Base-by-base conservation (phyloP, 345 rosid genomes). In the Psidium guajava region DNA sequence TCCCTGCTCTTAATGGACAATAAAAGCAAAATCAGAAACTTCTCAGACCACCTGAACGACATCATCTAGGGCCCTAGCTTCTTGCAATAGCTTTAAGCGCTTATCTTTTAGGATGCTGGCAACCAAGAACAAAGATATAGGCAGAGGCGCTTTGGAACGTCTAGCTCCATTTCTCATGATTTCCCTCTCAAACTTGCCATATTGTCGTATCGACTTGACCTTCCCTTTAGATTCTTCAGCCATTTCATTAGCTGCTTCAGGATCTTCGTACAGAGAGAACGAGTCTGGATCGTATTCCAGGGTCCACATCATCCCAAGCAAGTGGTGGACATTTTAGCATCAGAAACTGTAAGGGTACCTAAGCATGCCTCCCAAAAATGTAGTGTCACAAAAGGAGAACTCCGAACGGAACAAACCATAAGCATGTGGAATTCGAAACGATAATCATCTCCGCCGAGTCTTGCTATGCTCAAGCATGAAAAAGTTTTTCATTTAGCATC, bases 391-490 rank as follows among this genome's bases (percentile, higher is more conserved):
- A 42, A 42, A 42, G 6, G 44, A 42, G 44, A 42, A 42, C 44
- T 42, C 44, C 44, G 42, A 42, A 42, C 44, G 44, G 36, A 36
- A 36, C 36, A 36, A 36, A 36, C 36, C 2, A 36, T 36, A 36
- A 36, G 36, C 36, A 36, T 36, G 2, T 36, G 36, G 36, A 36
- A 36, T 36, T 36, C 36, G 85, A 97, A 97, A 82, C 94, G 91
- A 88, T 96, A 97, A 91, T 95, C 98, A 80, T 99, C 99, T 88
- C 98, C 99, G 81, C 98, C 98, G 2, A 96, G 91, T 14, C 95
- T 92, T 88, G 95, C 98, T 96, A 93, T 82, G 81, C 54, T 88
- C 82, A 82, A 88, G 40, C 44, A 64, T 64, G 75, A 4, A 64
- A 64, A 64, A 42, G 44, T 28, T 28, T 28, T 28, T 28, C 75